A percentile compares a stretch with the other conserved stretches of the same genome.
Evolutionary conservation across 2,329 filamentous ascomycete species (phyloP).

Genomic region (Purpureocillium lavendulum): DNA sequence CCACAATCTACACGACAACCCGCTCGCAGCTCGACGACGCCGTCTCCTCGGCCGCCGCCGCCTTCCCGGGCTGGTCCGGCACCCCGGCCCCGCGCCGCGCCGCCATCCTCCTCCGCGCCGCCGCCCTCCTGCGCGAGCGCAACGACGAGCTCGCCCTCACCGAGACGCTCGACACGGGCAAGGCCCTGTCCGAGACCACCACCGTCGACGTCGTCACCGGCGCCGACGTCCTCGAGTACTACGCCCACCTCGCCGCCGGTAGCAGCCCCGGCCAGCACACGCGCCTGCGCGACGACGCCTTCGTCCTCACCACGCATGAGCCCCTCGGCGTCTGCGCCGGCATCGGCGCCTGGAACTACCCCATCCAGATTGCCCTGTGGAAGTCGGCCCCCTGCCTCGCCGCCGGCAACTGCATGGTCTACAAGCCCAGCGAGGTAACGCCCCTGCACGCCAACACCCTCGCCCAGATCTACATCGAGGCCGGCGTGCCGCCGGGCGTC

Average conservation of each 20-base stretch:
- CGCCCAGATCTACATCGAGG: slow-evolving; percentile 68
- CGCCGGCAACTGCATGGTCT: slow-evolving; percentile 83
- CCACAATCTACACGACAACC: slow-evolving; percentile 64
- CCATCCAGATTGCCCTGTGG: slow-evolving; percentile 84
- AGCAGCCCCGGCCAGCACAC: slow-evolving; percentile 75
- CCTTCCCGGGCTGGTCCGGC: slow-evolving; percentile 69
- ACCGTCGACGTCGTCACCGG: slow-evolving; percentile 77
- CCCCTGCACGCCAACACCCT: slow-evolving; percentile 72
- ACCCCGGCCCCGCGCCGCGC: slow-evolving; percentile 68
- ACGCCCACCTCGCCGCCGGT: slow-evolving; percentile 70
- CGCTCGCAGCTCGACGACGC: slow-evolving; percentile 61
- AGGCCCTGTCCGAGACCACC: slow-evolving; percentile 76
- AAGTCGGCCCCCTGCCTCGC: slow-evolving; percentile 81
- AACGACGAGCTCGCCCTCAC: slow-evolving; percentile 73
- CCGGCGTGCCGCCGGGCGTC: slow-evolving; percentile 71
- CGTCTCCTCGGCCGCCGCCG: slow-evolving; percentile 59
- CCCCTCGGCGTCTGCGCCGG: slow-evolving; percentile 77
- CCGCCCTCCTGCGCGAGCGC: slow-evolving; percentile 60
- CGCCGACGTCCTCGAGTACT: slow-evolving; percentile 80
- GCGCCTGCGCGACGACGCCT: slow-evolving; percentile 65
- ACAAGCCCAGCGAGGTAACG: slow-evolving; percentile 84
- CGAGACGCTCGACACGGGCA: slow-evolving; percentile 81
- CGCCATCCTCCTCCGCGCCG: slow-evolving; percentile 70
- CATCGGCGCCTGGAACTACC: slow-evolving; percentile 90
- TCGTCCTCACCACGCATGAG: slow-evolving; percentile 76